Conservation (phyloP, 2,329 filamentous ascomycete genomes). For the Chrysoporthe cubensis region DNA sequence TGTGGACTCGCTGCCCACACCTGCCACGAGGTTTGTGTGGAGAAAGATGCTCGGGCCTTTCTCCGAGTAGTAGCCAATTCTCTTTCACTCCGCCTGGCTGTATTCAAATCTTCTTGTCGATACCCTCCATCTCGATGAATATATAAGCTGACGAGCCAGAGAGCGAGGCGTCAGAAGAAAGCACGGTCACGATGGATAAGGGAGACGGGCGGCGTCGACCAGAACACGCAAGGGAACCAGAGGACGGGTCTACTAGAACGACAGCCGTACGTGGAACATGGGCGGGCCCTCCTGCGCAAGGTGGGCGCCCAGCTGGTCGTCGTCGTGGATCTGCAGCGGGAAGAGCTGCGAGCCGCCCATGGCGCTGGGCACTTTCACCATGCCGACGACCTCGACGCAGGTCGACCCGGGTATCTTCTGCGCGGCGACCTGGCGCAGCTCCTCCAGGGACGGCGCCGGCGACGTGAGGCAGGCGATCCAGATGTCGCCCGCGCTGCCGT, state of each 20-base stretch:
- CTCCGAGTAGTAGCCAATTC: too few relatives aligned
- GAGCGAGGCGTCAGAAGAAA: neutral
- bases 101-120: too few relatives aligned
- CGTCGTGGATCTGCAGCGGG: conserved; percentile 66
- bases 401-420: conserved; percentile 63
- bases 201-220: neutral
- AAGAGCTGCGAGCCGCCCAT: conserved; percentile 64
- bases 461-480: conserved; percentile 69
- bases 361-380: conserved; percentile 52
- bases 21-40: neutral
- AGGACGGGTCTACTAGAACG: conserved; percentile 4
- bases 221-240: neutral
- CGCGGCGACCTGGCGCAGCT: conserved; percentile 65
- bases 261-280: conserved; percentile 46
- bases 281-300: conserved; percentile 60
- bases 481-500: conserved; percentile 53
- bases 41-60: neutral
- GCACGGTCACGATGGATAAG: neutral
- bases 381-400: conserved; percentile 66
- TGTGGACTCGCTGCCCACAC: neutral
- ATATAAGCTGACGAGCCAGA: neutral
- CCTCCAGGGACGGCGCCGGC: conserved; percentile 59
- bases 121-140: neutral
- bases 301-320: conserved; percentile 75
- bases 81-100: too few relatives aligned